phyloP scores from a whole-genome alignment of 169 alveolate species.

The Plasmodium adleri region DNA sequence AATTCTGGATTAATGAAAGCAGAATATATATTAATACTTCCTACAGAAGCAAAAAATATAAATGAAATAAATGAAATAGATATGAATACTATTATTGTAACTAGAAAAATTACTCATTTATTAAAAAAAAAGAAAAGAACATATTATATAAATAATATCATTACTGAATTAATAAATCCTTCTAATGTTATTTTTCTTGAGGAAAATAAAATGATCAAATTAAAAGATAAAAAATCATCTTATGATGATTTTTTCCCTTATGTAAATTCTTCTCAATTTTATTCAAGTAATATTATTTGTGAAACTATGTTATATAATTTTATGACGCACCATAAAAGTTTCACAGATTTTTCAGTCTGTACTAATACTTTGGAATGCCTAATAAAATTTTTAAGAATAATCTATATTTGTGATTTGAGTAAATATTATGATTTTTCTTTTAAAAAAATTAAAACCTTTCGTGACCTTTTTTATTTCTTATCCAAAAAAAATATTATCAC shows the following conservation, averaged over 20 bases:
- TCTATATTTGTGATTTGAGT: constrained; percentile 29
- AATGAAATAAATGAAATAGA: constrained; percentile 70
- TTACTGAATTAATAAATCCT: constrained; percentile 71
- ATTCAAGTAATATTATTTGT: constrained; percentile 62
- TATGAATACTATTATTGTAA: constrained; percentile 64
- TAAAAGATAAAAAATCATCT: constrained; percentile 61
- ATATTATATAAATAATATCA: constrained; percentile 51
- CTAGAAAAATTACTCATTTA: constrained; percentile 51
- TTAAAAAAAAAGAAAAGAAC: constrained; percentile 46
- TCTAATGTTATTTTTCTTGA: constrained; percentile 68
- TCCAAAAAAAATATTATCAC: constrained; percentile 41
- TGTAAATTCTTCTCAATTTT: constrained; percentile 56
- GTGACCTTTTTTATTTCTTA: constrained; percentile 52
- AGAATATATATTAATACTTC: constrained; percentile 44
- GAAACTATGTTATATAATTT: constrained; percentile 71
- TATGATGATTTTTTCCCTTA: constrained; percentile 75
- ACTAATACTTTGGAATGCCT: constrained; percentile 53
- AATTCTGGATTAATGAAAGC: constrained; percentile 68
- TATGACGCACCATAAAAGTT: constrained; percentile 71
- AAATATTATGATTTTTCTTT: constrained; percentile 68
- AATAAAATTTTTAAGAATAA: constrained; percentile 44
- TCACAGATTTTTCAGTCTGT: constrained; percentile 69
- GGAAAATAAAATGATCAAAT: constrained; percentile 72
- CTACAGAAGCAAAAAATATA: constrained; percentile 29
- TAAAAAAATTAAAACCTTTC: constrained; percentile 53